Evolutionary conservation across 176 grass and related monocot species (phyloP), one percentile per base, ranked within the genome.

Genomic region (Cenchrus americanus): DNA sequence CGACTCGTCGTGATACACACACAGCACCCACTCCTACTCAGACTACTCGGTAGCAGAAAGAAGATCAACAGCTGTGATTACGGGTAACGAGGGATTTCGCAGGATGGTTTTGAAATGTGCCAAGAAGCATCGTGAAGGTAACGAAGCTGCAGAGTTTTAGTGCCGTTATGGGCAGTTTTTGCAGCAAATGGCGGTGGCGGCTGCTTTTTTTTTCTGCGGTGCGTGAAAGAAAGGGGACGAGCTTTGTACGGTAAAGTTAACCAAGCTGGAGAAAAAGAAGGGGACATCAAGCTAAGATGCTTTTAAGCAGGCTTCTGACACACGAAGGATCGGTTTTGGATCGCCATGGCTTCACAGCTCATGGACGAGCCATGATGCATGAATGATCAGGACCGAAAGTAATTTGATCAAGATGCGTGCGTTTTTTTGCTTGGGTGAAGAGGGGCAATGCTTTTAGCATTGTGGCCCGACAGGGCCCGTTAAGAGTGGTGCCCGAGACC

Each of bases 191-290:
- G 34, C 2, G 34, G 2, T 32, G 18, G 64, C 34, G 54, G 23
- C 65, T 43, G 15, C 72, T 37, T 83, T 77, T 37, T 83, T 76
- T 76, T 41, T 68, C 54, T 46, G 15, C 60, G 18, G 5, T 55
- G 73, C 47, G 73, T 64, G 73, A 88, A 69, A 83, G 80, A 80
- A 89, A 82, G 83, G 40, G 30, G 27, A 32, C 23, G 14, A 68
- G 61, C 87, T 89, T 85, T 85, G 82, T 73, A 32, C 88, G 82
- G 87, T 76, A 90, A 90, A 86, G 84, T 8, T 61, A 13, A 41
- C 19, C 66, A 58, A 86, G 83, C 1, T 15, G 66, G 57, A 44
- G 79, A 10, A 67, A 86, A 78, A 59, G 74, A 73, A 55, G 73
- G 42, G 79, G 67, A 50, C 82, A 58, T 66, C 51, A 44, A 68